Percentiles rank a stretch among this genome's conserved stretches.
These are phyloP conservation scores for Coix lacrymajobi DNA, from an alignment of 176 grass and related monocot genomes.

Conservation along the genomic window DNA sequence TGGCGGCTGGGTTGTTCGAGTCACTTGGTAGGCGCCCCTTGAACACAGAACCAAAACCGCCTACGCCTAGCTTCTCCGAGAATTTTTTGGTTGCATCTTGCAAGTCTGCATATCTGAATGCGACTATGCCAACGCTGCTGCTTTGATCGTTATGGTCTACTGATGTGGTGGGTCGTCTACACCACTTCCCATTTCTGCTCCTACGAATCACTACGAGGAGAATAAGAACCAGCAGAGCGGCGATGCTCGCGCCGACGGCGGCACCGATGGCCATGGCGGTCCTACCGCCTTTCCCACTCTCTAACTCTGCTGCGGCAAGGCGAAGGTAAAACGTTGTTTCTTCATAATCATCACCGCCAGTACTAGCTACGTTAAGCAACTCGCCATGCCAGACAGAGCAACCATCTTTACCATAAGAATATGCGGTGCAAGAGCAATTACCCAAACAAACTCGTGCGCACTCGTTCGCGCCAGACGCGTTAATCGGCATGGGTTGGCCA, in stretches of 20 bases:
- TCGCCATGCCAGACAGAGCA: conserved; percentile 47
- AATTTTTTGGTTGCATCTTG: conserved; percentile 51
- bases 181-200: background rate
- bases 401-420: conserved; percentile 15
- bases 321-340: conserved; percentile 51
- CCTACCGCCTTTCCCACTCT: background rate
- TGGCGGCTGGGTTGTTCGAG: no score
- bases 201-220: background rate
- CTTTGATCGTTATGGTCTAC: conserved; percentile 9
- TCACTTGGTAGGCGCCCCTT: conserved; percentile 48
- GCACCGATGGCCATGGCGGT: background rate
- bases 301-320: conserved; percentile 41
- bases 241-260: background rate
- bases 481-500: background rate
- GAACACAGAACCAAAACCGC: conserved; percentile 65
- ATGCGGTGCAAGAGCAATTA: conserved; percentile 57
- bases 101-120: conserved; percentile 43
- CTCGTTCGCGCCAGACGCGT: background rate
- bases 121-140: background rate
- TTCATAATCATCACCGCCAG: background rate
- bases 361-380: conserved; percentile 38
- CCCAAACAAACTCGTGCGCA: conserved; percentile 22
- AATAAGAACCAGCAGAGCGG: background rate
- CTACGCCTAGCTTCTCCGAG: conserved; percentile 47
- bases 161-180: background rate